A percentile compares a stretch with the other conserved stretches of the same genome.
These are phyloP conservation scores for Ascoidea asiatica DNA, from an alignment of 805 yeast genomes.

Conservation along the genomic window DNA sequence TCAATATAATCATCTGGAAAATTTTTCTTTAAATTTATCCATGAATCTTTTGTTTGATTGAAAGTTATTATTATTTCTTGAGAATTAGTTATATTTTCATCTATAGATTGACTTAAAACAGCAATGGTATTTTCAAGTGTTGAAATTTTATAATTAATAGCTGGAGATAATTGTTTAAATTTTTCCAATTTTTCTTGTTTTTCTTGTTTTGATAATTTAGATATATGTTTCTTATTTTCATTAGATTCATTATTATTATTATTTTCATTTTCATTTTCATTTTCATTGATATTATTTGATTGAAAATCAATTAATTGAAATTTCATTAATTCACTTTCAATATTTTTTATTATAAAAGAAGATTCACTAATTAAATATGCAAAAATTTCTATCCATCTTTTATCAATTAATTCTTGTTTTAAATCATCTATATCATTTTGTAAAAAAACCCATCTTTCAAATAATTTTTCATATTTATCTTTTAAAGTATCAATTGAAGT, in stretches of 20 bases:
- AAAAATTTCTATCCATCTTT: slow-evolving; percentile 44
- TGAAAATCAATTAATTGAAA: no score
- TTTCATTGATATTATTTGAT: not conserved
- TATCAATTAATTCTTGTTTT: slow-evolving; percentile 33
- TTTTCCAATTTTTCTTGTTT: no score
- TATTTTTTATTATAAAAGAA: slow-evolving; percentile 14
- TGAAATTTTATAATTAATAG: not conserved
- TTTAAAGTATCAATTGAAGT: slow-evolving; percentile 17
- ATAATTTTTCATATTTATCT: slow-evolving; percentile 24
- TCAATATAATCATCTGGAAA: not conserved
- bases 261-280: not conserved
- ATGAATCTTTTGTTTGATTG: not conserved
- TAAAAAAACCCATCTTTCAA: slow-evolving; percentile 27
- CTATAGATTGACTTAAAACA: not conserved
- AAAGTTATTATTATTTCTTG: not conserved
- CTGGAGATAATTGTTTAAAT: no score
- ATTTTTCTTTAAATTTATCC: not conserved
- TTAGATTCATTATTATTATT: not conserved
- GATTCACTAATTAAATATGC: slow-evolving; percentile 31
- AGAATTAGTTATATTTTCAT: not conserved
- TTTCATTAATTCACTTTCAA: slow-evolving; percentile 13
- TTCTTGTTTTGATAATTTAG: not conserved
- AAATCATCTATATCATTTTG: slow-evolving; percentile 26
- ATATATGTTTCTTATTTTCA: not conserved
- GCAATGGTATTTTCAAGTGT: not conserved